Base-by-base conservation (phyloP, 2,329 filamentous ascomycete genomes). In the Sporothrix variecibatus region DNA sequence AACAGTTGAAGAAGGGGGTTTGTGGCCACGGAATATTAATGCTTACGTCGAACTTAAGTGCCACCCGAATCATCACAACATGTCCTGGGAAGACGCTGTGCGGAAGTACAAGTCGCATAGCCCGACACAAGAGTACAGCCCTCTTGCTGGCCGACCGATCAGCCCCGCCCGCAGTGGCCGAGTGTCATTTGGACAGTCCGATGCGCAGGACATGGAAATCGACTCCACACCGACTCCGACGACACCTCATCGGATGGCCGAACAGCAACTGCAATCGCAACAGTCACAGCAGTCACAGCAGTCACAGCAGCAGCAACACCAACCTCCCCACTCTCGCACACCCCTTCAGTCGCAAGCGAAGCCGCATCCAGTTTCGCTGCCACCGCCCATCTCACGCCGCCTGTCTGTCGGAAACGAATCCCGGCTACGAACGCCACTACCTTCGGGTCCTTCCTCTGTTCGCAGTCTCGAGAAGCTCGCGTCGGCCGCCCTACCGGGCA, bases 11-110 rank as follows among this genome's bases (percentile, higher is more conserved):
- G 17, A 9, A 31, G 23, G n/a, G 20, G 5, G 46, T 4, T 4
- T 8, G 15, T 12, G 3, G 20, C 11, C 0, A 23, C 17, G 9
- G 31, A 53, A 23, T 28, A 65, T 23, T 40, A 31, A 53, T 28
- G 46, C 75, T 73, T 64, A 65, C 58, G 38, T 53, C 6, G 12
- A 3, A 40, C 70, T 75, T 26, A 76, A 88, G 88, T 90, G 88
- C 79, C 87, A 89, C 77, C 88, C 88, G 17, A 87, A 85, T 76
- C 88, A 90, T 79, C 88, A 89, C 76, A 86, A 86, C 76, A 87
- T 89, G 87, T 88, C 86, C 12, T 90, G 88, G 87, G 87, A 89
- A 79, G 87, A 89, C 75, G 86, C 88, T 20, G 83, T 86, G 65
- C 83, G 82, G 78, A 89, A 88, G 77, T 89, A 88, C 80, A 84